phyloP scores from a whole-genome alignment of 345 rosid species.

The Salix purpurea region DNA sequence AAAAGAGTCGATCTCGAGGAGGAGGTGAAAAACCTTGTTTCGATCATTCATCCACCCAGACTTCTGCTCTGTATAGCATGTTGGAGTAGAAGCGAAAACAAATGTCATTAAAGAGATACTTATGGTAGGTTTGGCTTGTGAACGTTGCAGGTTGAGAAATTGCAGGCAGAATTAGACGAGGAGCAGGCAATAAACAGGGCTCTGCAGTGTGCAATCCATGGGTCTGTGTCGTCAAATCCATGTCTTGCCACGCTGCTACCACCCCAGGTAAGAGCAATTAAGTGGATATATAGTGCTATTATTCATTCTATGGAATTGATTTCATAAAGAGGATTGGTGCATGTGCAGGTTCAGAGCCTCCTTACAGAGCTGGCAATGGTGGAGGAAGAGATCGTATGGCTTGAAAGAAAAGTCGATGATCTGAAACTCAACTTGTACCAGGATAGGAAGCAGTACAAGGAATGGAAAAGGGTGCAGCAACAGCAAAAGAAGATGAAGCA shows the following conservation, averaged over 20 bases:
- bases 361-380: slow-evolving; percentile 60
- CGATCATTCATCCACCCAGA: too few species aligned
- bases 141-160: slow-evolving; percentile 47
- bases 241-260: slow-evolving; percentile 59
- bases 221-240: slow-evolving; percentile 45
- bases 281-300: not conserved
- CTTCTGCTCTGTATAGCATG: too few species aligned
- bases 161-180: slow-evolving; percentile 57
- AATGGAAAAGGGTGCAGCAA: slow-evolving; percentile 38
- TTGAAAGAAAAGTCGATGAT: slow-evolving; percentile 66
- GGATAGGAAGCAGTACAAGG: slow-evolving; percentile 52
- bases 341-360: slow-evolving; percentile 51
- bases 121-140: not conserved
- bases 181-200: slow-evolving; percentile 50
- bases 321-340: not conserved
- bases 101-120: too few species aligned
- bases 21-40: slow-evolving; percentile 32
- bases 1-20: slow-evolving; percentile 45
- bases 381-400: slow-evolving; percentile 68
- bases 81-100: too few species aligned
- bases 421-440: slow-evolving; percentile 53
- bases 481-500: slow-evolving; percentile 24
- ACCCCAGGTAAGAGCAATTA: slow-evolving; percentile 47
- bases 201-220: slow-evolving; percentile 48
- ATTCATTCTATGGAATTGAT: not conserved